Conservation (phyloP, 352 stramenopile species). For the Phytophthora pseudosyringae region DNA sequence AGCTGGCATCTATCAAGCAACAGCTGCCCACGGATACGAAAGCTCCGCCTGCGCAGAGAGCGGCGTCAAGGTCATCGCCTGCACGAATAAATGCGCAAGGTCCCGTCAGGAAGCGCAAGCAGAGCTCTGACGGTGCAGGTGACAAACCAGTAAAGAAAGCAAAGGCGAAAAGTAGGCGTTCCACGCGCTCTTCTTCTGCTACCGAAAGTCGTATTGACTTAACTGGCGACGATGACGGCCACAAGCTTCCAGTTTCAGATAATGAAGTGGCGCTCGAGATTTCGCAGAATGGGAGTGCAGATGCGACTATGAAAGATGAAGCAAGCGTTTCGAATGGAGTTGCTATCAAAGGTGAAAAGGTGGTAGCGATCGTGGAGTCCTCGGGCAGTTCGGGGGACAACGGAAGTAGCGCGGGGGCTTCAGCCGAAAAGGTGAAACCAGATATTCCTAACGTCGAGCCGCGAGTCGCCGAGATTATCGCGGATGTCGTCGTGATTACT, state of each 20-base stretch:
- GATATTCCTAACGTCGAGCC: conserved; percentile 2
- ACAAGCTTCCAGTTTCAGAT: conserved; percentile 5
- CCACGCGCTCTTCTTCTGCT: conserved; percentile 12
- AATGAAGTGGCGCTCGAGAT: background rate
- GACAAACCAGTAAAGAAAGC: conserved; percentile 41
- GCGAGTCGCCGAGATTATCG: conserved; percentile 14
- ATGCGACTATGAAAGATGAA: background rate
- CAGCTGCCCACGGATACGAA: conserved; percentile 14
- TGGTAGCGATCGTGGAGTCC: background rate
- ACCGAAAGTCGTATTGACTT: conserved; percentile 39
- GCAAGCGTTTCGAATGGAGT: background rate
- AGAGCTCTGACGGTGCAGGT: conserved; percentile 28
- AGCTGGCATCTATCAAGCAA: conserved; percentile 6
- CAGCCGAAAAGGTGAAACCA: background rate
- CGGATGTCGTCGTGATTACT: conserved; percentile 14
- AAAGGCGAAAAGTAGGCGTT: conserved; percentile 33
- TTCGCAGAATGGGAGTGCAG: conserved; percentile 1
- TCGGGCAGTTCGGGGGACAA: background rate
- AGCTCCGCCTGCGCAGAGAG: background rate
- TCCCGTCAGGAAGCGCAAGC: conserved; percentile 47
- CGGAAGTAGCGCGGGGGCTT: background rate
- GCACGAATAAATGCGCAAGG: conserved; percentile 19
- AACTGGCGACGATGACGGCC: conserved; percentile 23
- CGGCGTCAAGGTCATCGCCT: conserved; percentile 12
- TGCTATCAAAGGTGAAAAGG: conserved; percentile 3